These are phyloP conservation scores for Rhizophora mangle DNA, from an alignment of 345 rosid species.

Conservation along the genomic window DNA sequence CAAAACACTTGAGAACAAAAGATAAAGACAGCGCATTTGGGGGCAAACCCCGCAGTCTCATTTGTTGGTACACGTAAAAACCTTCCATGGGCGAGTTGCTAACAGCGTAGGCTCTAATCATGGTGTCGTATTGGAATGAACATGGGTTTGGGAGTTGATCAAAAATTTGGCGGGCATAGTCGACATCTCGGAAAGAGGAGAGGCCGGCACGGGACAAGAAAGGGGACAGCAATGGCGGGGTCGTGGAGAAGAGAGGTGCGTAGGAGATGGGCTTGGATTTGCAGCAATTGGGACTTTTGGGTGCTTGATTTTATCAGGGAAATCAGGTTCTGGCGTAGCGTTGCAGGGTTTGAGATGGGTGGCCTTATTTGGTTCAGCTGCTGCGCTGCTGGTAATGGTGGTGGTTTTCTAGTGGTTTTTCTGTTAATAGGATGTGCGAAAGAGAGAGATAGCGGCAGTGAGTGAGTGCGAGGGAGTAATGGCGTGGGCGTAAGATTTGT, in stretches of 20 bases:
- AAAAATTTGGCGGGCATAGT: constrained; percentile 50
- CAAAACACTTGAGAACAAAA: constrained; percentile 57
- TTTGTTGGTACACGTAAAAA: constrained; percentile 40
- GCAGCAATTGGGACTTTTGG: constrained; percentile 47
- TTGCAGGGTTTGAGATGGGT: constrained; percentile 1
- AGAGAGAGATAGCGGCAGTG: not conserved
- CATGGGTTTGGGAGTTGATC: constrained; percentile 45
- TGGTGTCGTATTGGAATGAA: constrained; percentile 52
- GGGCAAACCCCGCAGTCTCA: constrained; percentile 35
- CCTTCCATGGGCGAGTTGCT: constrained; percentile 52
- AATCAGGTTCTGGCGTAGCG: constrained; percentile 21
- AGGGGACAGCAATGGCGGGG: constrained; percentile 45
- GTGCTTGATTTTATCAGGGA: constrained; percentile 55
- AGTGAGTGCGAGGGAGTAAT: not conserved
- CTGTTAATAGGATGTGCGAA: not conserved
- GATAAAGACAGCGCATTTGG: constrained; percentile 55
- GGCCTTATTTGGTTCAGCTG: not conserved
- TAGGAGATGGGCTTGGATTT: constrained; percentile 62
- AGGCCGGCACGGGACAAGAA: constrained; percentile 56
- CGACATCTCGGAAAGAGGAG: constrained; percentile 33
- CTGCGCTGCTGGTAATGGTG: not conserved
- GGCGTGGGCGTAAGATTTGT: not conserved
- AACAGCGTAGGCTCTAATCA: constrained; percentile 64
- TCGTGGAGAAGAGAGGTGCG: constrained; percentile 43
- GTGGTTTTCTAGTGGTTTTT: constrained; percentile 2